Evolutionary conservation across 805 yeast genomes (phyloP), one percentile per base, ranked within the genome.

Genomic region (Ogataea polymorpha): DNA sequence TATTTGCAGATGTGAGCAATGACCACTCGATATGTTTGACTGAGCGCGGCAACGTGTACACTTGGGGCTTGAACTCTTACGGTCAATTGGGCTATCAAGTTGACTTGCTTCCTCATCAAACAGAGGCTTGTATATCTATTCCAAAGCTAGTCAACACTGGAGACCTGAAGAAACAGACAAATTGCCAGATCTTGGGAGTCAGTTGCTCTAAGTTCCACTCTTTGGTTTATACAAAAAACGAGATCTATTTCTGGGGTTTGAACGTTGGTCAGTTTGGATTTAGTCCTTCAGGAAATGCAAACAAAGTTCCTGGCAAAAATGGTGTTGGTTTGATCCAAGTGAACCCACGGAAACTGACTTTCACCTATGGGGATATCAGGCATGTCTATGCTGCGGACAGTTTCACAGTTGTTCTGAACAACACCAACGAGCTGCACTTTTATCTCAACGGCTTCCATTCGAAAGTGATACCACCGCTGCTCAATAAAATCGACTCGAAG

Each of bases 191-290:
- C 13, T 53, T 53, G 5, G 81, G 80, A 5, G 63, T 78, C 17
- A 67, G 80, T 1, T 80, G 84, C 14, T 85, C 95, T 3, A 78
- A 73, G 34, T 70, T 82, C 10, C 95, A 86, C 56, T 78, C 91
- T 4, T 70, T 80, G 14, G 85, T 76, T 0, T 82, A 70, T 45
- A 65, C 80, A 0, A 66, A 64, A 6, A 57, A 65, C 31, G 75
- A 73, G 8, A 48, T 83, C 1, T 75, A 65, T 45, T 60, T 77
- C 27, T 87, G 96, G 95, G 96, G 96, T 2, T 62, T 82, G 26
- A 85, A 87, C 55, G 64, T 78, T 25, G 96, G 96, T 0, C 96
- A 87, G 58, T 77, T 87, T 80, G 91, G 91, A 3, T 66, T 75
- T 36, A 51, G 66, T 5, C 62, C 46, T 2, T 39, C 44, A 1